Conservation (phyloP, 345 rosid genomes). For the Toxicodendron radicans region DNA sequence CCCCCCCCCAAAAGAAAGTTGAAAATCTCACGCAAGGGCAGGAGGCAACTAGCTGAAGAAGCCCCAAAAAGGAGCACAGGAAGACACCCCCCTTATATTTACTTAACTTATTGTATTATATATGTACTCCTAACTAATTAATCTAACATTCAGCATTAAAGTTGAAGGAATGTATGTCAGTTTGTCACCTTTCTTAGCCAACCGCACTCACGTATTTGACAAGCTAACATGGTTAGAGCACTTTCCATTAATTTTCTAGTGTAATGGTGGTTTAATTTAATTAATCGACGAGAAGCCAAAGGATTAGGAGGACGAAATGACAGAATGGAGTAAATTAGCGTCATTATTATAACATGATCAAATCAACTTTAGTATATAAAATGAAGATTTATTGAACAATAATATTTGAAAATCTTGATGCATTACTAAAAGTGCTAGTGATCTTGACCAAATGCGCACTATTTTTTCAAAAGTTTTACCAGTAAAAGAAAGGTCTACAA, state of each 20-base stretch:
- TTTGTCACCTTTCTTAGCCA: neutral
- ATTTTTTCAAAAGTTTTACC: constrained; percentile 28
- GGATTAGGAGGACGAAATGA: neutral
- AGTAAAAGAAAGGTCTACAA: constrained; percentile 39
- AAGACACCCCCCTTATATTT: too few species aligned
- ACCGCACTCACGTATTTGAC: neutral
- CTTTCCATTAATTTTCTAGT: neutral
- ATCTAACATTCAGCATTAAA: too few species aligned
- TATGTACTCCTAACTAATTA: too few species aligned
- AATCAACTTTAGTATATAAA: neutral
- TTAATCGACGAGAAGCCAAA: neutral
- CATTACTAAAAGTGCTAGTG: constrained; percentile 24
- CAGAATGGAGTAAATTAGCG: neutral
- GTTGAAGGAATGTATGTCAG: too few species aligned
- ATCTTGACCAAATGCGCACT: constrained; percentile 39
- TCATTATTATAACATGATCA: constrained; percentile 3
- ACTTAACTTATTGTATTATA: too few species aligned
- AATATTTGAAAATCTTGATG: constrained; percentile 17
- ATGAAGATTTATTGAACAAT: constrained; percentile 8
- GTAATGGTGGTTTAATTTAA: neutral
- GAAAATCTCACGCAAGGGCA: neutral
- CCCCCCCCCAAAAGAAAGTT: neutral
- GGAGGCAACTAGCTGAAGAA: too few species aligned
- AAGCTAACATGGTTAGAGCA: neutral
- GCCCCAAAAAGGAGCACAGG: neutral